phyloP scores from a whole-genome alignment of 176 grass and related monocot species.

The Tuctoria greenei region DNA sequence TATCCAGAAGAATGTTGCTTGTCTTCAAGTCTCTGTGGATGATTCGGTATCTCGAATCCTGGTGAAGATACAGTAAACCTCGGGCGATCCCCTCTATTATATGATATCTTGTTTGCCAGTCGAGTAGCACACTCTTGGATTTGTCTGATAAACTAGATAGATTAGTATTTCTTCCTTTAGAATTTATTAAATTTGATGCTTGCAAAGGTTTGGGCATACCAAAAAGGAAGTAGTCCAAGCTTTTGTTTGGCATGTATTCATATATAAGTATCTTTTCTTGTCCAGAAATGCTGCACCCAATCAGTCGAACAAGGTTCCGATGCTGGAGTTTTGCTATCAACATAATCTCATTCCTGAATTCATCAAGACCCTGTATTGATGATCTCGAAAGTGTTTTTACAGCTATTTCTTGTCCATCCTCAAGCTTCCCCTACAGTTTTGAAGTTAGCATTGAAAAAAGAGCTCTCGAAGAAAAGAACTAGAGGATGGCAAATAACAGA shows the following conservation, averaged over 20 bases:
- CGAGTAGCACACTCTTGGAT: conserved; percentile 42
- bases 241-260: conserved; percentile 73
- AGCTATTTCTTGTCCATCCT: conserved; percentile 69
- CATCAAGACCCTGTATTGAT: conserved; percentile 58
- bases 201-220: conserved; percentile 34
- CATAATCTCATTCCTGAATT: conserved; percentile 81
- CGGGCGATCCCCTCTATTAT: conserved; percentile 72
- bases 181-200: not conserved
- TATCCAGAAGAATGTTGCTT: conserved; percentile 75
- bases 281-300: conserved; percentile 60
- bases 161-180: conserved; percentile 12
- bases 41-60: conserved; percentile 76
- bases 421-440: conserved; percentile 54
- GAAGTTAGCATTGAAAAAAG: not conserved
- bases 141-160: conserved; percentile 43
- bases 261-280: conserved; percentile 77
- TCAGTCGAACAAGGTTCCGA: conserved; percentile 67
- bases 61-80: conserved; percentile 74
- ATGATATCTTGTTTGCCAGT: conserved; percentile 61
- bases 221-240: conserved; percentile 68
- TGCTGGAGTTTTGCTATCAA: conserved; percentile 72
- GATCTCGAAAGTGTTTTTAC: conserved; percentile 70
- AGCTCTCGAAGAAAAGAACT: not conserved
- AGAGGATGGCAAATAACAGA: not conserved
- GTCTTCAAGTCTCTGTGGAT: conserved; percentile 81